A percentile compares a stretch with the other conserved stretches of the same genome.
Conservation (phyloP, 1,284 basidiomycete genomes). For the Apiotrichum gamsii region DNA sequence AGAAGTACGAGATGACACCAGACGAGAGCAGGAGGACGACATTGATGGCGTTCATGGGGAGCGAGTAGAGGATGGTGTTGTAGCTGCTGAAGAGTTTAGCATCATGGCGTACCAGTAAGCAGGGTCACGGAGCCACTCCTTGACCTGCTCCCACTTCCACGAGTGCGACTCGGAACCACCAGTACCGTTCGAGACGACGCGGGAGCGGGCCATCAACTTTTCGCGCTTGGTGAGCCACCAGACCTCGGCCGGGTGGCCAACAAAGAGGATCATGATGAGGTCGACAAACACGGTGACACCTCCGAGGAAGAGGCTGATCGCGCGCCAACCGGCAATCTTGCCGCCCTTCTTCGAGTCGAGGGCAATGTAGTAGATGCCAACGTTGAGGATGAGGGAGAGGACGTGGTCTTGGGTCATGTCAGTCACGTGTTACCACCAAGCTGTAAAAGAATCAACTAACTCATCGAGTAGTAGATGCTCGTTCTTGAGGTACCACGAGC, state of each 20-base stretch:
- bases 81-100: constrained; percentile 26
- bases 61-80: constrained; percentile 14
- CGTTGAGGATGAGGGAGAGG: constrained; percentile 11
- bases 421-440: background rate
- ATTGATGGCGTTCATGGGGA: constrained; percentile 11
- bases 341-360: constrained; percentile 18
- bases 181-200: constrained; percentile 23
- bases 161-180: constrained; percentile 18
- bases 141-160: constrained; percentile 28
- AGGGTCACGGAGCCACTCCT: constrained; percentile 27
- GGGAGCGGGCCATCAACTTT: constrained; percentile 26
- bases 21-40: constrained; percentile 12
- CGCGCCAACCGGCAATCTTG: constrained; percentile 23
- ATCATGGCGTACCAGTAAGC: constrained; percentile 20
- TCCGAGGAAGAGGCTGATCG: constrained; percentile 35
- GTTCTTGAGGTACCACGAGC: constrained; percentile 29
- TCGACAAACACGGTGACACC: constrained; percentile 17
- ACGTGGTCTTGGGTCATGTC: constrained; percentile 6
- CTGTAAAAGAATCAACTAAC: constrained; percentile 3
- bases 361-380: constrained; percentile 26
- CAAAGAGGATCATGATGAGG: constrained; percentile 14
- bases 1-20: constrained; percentile 12
- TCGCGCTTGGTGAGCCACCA: constrained; percentile 27
- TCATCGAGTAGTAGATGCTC: constrained; percentile 30
- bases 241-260: constrained; percentile 28